Percentiles rank a stretch among this genome's conserved stretches.
These are phyloP conservation scores for Phyllosticta citrichinensis DNA, from an alignment of 2,329 filamentous ascomycete species.

Conservation along the genomic window DNA sequence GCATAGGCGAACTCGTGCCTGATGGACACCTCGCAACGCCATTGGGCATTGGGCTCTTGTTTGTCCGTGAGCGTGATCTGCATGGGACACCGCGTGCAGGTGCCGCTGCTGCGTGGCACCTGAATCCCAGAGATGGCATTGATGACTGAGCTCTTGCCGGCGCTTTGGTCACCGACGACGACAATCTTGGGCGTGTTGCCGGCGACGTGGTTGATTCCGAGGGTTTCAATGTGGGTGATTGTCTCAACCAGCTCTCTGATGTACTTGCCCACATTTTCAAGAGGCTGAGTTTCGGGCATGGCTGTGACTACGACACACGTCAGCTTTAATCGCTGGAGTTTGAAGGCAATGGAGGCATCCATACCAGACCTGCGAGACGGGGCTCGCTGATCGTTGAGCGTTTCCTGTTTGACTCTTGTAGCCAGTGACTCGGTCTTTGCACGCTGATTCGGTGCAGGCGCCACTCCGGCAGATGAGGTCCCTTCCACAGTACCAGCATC, in stretches of 20 bases:
- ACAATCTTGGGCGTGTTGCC: conserved; percentile 69
- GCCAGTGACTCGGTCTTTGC: background rate
- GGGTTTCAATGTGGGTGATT: conserved; percentile 52
- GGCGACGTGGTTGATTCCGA: conserved; percentile 59
- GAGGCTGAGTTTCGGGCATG: background rate
- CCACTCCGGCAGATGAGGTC: background rate
- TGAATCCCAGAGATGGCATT: conserved; percentile 50
- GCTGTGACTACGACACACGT: background rate
- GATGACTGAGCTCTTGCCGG: conserved; percentile 62
- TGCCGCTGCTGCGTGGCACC: conserved; percentile 59
- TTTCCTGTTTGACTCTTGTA: background rate
- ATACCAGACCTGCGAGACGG: background rate
- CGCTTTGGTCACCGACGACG: conserved; percentile 74
- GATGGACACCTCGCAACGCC: conserved; percentile 60
- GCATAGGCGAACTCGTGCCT: conserved; percentile 54
- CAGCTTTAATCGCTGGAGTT: background rate
- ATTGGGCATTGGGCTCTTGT: conserved; percentile 34
- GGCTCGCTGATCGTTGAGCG: background rate
- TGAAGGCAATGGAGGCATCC: background rate
- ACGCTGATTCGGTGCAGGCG: background rate
- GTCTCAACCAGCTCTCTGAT: conserved; percentile 56
- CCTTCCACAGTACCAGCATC: background rate
- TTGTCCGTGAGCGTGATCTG: conserved; percentile 62
- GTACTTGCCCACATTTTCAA: background rate
- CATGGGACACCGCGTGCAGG: conserved; percentile 72